Percentiles rank a stretch among this genome's conserved stretches.
phyloP scores from a whole-genome alignment of 2,329 filamentous ascomycete species.

The Talaromyces verruculosus region DNA sequence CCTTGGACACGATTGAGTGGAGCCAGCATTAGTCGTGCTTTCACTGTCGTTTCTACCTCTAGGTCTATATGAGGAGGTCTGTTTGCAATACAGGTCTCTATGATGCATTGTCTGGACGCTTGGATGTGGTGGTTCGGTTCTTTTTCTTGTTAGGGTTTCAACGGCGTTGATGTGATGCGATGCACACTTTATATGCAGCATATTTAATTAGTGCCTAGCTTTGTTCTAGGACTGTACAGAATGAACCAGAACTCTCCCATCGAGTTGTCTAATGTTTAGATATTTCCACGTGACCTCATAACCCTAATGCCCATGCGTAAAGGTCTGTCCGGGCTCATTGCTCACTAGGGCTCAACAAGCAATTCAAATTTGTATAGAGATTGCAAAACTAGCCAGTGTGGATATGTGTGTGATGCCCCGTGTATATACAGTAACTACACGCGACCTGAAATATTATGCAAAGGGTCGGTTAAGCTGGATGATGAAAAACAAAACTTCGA shows the following conservation, averaged over 20 bases:
- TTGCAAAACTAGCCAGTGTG: no score
- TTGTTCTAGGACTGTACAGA: conserved; percentile 26
- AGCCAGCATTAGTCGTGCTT: conserved; percentile 72
- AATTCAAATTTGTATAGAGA: no score
- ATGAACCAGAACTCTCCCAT: conserved; percentile 20
- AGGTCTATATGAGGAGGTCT: neutral
- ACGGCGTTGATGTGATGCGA: conserved; percentile 29
- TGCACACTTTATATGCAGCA: conserved; percentile 25
- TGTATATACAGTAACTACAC: no score
- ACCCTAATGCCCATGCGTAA: neutral
- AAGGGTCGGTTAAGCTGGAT: no score
- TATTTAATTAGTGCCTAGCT: conserved; percentile 12
- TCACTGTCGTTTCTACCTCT: neutral
- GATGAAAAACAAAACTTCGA: no score
- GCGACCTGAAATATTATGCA: no score
- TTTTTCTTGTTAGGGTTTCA: conserved; percentile 21
- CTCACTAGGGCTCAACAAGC: no score
- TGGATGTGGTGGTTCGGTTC: conserved; percentile 13
- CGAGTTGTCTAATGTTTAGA: neutral
- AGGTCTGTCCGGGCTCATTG: no score
- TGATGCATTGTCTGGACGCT: conserved; percentile 23
- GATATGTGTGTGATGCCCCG: no score
- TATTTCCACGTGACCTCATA: neutral
- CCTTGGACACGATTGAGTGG: conserved; percentile 96
- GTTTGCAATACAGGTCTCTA: conserved; percentile 16